Evolutionary conservation across 371 early-diverging fungal genomes (phyloP).

Genomic region (Globomyces sp.): DNA sequence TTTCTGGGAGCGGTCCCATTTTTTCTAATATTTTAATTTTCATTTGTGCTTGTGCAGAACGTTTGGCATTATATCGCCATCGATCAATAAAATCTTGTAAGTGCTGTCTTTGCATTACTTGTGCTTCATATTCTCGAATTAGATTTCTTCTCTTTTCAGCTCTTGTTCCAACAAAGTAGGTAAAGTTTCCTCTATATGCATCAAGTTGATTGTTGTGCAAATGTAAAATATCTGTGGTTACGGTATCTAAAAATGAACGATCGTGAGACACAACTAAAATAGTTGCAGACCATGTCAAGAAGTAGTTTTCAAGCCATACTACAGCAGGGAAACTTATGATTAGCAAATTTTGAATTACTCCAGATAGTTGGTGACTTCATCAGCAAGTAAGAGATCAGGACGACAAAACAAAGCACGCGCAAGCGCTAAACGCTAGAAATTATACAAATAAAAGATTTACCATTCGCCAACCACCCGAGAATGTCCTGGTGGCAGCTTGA

Average conservation of each 20-base stretch:
- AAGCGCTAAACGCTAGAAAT: constrained; percentile 67
- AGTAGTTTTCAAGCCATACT: constrained; percentile 94
- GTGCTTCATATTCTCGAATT: constrained; percentile 90
- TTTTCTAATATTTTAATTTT: constrained; percentile 98
- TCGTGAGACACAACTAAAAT: constrained; percentile 97
- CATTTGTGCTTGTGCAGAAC: constrained; percentile 97
- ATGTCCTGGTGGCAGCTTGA: constrained; percentile 78
- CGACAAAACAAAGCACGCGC: constrained; percentile 95
- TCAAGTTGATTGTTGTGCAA: constrained; percentile 91
- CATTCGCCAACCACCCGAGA: constrained; percentile 89
- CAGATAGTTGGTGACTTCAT: constrained; percentile 98
- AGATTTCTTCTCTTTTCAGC: constrained; percentile 89
- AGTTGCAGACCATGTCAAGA: constrained; percentile 87
- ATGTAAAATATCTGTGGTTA: constrained; percentile 94
- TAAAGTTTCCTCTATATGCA: constrained; percentile 93
- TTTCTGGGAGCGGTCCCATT: constrained; percentile 85
- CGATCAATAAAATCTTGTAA: constrained; percentile 92
- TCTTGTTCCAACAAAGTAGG: constrained; percentile 82
- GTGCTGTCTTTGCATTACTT: constrained; percentile 90
- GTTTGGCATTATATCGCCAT: constrained; percentile 98
- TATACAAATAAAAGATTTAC: constrained; percentile 16
- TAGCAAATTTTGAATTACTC: constrained; percentile 17
- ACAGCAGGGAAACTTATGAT: constrained; percentile 70
- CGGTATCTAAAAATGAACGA: constrained; percentile 95
- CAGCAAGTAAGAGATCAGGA: constrained; percentile 96